Base-by-base conservation (phyloP, 2,329 filamentous ascomycete genomes). In the Grosmannia serpens region DNA sequence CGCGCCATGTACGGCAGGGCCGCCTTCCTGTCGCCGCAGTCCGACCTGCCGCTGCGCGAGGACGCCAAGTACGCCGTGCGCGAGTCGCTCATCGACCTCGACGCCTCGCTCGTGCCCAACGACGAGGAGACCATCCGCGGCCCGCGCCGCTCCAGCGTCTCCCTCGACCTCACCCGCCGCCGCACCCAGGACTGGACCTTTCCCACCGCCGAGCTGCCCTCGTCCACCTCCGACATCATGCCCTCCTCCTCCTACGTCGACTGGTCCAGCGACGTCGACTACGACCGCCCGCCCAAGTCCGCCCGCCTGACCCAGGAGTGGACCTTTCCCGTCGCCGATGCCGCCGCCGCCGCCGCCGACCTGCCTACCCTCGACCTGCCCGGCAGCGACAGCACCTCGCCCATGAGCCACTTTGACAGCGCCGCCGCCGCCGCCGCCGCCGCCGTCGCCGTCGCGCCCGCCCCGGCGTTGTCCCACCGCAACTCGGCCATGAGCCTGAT, bases 61-160 rank as follows among this genome's bases (percentile, higher is more conserved):
- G 80, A 78, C 53, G 73, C 67, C 65, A 76, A 74, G 68, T 65
- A 74, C 63, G 67, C 78, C 3, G 76, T 84, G 22, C 73, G 80
- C 56, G 82, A 86, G 65, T 84, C 82, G 0, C 74, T 86, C 24
- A 86, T 86, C 59, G 83, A 86, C 63, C 75, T 86, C 6, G 83
- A 85, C 62, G 78, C 75, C 2, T 84, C 81, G 44, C 68, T 69
- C 35, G 76, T 78, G 1, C 73, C 74, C 60, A 77, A 81, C 56
- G 75, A 75, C 55, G 72, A 77, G 1, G 72, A 75, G 59, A 78
- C 82, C 51, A 78, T 78, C 57, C 75, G 74, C 57, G 72, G 73
- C 60, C 75, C 38, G 65, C 77, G 81, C 9, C 67, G 80, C 33
- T 83, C 78, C 62, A 82, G 85, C 63, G 79, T 79, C 4, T 79